Percentiles rank a stretch among this genome's conserved stretches.
Conservation (phyloP, 1,284 basidiomycete species). For the Vanrija sp. region DNA sequence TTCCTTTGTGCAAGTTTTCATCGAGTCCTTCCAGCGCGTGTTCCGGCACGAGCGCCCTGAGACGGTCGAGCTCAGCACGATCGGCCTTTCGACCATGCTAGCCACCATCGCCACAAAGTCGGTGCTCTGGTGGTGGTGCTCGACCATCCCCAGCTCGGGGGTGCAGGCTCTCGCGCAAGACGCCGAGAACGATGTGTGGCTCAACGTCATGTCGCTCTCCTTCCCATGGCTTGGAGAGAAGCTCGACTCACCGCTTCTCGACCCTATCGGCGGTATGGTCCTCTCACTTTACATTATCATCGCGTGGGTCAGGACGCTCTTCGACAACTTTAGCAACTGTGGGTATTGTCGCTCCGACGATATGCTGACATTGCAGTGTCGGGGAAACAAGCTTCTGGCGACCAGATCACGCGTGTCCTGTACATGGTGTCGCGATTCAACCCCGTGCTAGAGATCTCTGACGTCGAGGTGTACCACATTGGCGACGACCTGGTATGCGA, state of each 20-base stretch:
- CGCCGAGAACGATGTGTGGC: slow-evolving; percentile 55
- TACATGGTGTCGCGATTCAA: slow-evolving; percentile 52
- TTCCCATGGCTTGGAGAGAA: slow-evolving; percentile 52
- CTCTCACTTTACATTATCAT: slow-evolving; percentile 52
- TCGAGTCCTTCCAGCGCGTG: slow-evolving; percentile 49
- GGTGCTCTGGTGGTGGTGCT: slow-evolving; percentile 51
- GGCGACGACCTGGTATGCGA: slow-evolving; percentile 52
- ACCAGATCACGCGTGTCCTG: slow-evolving; percentile 48
- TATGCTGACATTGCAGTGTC: slow-evolving; percentile 27
- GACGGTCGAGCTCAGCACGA: slow-evolving; percentile 38
- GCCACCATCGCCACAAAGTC: slow-evolving; percentile 55
- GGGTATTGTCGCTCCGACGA: slow-evolving; percentile 1
- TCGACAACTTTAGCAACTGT: slow-evolving; percentile 51
- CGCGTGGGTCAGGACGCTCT: slow-evolving; percentile 48
- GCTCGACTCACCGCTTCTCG: slow-evolving; percentile 44
- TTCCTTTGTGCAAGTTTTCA: slow-evolving; percentile 52
- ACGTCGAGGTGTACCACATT: slow-evolving; percentile 49
- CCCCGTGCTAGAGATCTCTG: slow-evolving; percentile 44
- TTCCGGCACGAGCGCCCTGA: slow-evolving; percentile 24
- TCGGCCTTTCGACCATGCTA: slow-evolving; percentile 53
- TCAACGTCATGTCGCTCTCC: slow-evolving; percentile 56
- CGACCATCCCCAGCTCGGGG: slow-evolving; percentile 43
- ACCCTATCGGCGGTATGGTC: slow-evolving; percentile 52
- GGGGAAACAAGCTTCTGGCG: slow-evolving; percentile 32
- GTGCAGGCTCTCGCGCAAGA: slow-evolving; percentile 51